These are phyloP conservation scores for Fraxinus baroniana DNA, from an alignment of 305 asterid genomes.

Conservation along the genomic window DNA sequence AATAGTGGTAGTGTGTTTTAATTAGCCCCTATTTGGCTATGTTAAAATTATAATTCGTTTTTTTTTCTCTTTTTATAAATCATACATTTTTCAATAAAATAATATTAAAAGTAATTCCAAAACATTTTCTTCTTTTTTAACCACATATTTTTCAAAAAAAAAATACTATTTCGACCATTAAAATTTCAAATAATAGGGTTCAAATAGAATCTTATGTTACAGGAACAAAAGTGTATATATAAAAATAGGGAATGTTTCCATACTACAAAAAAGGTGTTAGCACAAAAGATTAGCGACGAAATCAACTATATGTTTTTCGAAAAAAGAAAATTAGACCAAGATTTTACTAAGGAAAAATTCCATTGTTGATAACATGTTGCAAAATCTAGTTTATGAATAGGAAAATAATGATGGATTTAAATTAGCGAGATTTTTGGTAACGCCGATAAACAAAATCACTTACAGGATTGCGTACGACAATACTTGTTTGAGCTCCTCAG, in stretches of 20 bases:
- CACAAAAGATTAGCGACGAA: no score
- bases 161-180: no score
- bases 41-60: no score
- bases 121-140: no score
- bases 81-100: no score
- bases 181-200: no score
- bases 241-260: not conserved
- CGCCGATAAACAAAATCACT: not conserved
- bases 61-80: no score
- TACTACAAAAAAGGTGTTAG: not conserved
- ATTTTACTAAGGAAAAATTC: not conserved
- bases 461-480: constrained; percentile 50
- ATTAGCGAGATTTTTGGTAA: not conserved
- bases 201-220: not conserved
- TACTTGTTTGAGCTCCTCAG: constrained; percentile 40
- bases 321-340: not conserved
- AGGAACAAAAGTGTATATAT: not conserved
- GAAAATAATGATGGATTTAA: no score
- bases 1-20: no score
- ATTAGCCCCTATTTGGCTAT: no score
- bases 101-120: no score
- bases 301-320: not conserved
- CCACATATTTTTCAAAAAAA: no score
- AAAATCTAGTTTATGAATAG: not conserved
- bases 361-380: not conserved